phyloP scores from a whole-genome alignment of 352 stramenopile species.

The Pythium graminicola region DNA sequence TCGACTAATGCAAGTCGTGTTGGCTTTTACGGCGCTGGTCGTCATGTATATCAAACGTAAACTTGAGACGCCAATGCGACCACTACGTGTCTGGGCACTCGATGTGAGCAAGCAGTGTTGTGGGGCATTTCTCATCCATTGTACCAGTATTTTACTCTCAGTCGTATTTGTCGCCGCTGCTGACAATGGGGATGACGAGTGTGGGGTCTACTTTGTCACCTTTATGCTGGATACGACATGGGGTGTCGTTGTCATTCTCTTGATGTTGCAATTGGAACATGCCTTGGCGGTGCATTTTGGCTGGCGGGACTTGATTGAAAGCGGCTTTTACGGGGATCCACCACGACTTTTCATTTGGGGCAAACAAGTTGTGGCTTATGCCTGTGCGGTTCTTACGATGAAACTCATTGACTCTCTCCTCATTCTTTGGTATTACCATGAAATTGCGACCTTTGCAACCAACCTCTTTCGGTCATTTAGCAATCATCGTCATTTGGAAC shows the following conservation, averaged over 20 bases:
- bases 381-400: slow-evolving; percentile 39
- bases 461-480: slow-evolving; percentile 46
- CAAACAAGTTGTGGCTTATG: slow-evolving; percentile 47
- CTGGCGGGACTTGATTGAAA: slow-evolving; percentile 37
- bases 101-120: slow-evolving; percentile 69
- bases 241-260: slow-evolving; percentile 40
- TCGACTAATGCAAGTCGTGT: slow-evolving; percentile 46
- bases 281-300: slow-evolving; percentile 27
- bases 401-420: slow-evolving; percentile 44
- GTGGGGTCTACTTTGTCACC: slow-evolving; percentile 66
- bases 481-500: slow-evolving; percentile 57
- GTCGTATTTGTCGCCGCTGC: slow-evolving; percentile 46
- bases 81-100: slow-evolving; percentile 59
- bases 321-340: slow-evolving; percentile 65
- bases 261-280: slow-evolving; percentile 41
- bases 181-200: slow-evolving; percentile 46
- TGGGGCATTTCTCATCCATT: slow-evolving; percentile 53
- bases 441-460: slow-evolving; percentile 38
- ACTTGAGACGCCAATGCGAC: slow-evolving; percentile 61
- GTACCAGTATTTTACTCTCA: slow-evolving; percentile 52
- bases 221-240: slow-evolving; percentile 66
- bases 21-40: slow-evolving; percentile 44
- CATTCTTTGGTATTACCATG: slow-evolving; percentile 35
- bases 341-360: slow-evolving; percentile 48
- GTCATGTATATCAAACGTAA: slow-evolving; percentile 76